Base-by-base conservation (phyloP, 768 basidiomycete species). In the Phaffia australis region DNA sequence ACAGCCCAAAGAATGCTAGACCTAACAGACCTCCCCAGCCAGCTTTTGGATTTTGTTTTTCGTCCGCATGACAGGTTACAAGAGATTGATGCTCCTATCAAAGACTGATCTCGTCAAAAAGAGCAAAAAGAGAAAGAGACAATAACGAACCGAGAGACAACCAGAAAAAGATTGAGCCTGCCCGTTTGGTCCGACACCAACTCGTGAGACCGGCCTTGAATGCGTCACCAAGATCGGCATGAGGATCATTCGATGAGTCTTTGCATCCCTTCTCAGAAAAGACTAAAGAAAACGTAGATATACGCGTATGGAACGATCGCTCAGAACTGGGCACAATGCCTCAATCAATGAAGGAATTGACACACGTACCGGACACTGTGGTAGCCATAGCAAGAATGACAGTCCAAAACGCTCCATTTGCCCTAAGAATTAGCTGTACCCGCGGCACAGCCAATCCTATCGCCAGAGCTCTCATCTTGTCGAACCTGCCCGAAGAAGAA, bases 151-250 rank as follows among this genome's bases (percentile, higher is more conserved):
- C 80, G 63, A 89, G 88, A 1, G 83, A 79, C 11, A 90, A 75
- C 92, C 91, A 94, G 74, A 92, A 86, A 77, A 97, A 95, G 56
- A 93, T 83, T 5, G 84, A 84, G 0, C 83, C 88, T 1, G 92
- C 92, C 72, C 89, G 91, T 79, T 95, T 97, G 8, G 92, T 93
- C 70, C 80, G 84, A 76, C 92, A 97, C 88, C 89, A 95, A 0
- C 87, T 84, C 3, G 81, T 77, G 1, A 97, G 79, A 23, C 79
- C 88, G 4, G 80, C 79, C 69, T 81, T 81, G 75, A 87, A 97
- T 21, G 64, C 70, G 66, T 80, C 82, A 23, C 87, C 85, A 16
- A 83, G 80, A 42, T 76, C 74, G 0, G 84, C 85, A 74, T 90
- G 81, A 4, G 92, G 93, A 71, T 95, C 92, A 3, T 87, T 83